phyloP scores from a whole-genome alignment of 1,284 basidiomycete species.

The Moesziomyces aphidis region DNA sequence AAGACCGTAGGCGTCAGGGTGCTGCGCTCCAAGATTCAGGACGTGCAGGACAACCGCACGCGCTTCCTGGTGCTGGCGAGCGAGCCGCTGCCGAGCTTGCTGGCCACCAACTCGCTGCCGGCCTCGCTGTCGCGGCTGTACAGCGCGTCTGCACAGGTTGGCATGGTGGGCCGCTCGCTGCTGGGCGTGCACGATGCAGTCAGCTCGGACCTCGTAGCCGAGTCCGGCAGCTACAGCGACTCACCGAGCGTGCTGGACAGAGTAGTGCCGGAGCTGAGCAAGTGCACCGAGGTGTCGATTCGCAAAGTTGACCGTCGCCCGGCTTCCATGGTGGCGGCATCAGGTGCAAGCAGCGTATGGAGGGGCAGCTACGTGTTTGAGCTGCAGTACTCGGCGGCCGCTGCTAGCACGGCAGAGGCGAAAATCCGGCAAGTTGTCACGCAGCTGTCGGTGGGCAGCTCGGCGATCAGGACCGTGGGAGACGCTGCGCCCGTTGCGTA shows the following conservation, averaged over 20 bases:
- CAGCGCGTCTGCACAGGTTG: conserved; percentile 5
- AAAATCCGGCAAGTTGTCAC: conserved; percentile 31
- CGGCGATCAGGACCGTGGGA: conserved; percentile 5
- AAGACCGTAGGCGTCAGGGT: conserved; percentile 25
- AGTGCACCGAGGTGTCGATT: conserved; percentile 16
- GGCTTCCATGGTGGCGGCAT: conserved; percentile 10
- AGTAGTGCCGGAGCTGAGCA: conserved; percentile 15
- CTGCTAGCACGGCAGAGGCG: conserved; percentile 10
- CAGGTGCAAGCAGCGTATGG: conserved; percentile 26
- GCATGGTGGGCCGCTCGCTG: conserved; percentile 21
- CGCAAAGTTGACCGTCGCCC: conserved; percentile 46
- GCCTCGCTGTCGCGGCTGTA: conserved; percentile 19
- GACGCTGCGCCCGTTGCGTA: conserved; percentile 9
- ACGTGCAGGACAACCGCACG: conserved; percentile 46
- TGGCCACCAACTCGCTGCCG: conserved; percentile 26
- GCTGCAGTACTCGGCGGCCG: conserved; percentile 28
- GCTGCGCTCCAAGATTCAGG: conserved; percentile 41
- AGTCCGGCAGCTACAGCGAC: conserved; percentile 19
- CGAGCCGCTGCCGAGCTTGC: conserved; percentile 31
- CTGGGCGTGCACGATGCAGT: conserved; percentile 32
- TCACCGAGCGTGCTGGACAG: conserved; percentile 6
- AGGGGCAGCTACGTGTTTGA: conserved; percentile 43
- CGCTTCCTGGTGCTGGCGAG: conserved; percentile 45
- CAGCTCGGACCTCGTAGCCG: conserved; percentile 16
- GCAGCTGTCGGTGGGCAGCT: conserved; percentile 17